A percentile compares a stretch with the other conserved stretches of the same genome.
These are phyloP conservation scores for Nemania bipapillata DNA, from an alignment of 2,329 filamentous ascomycete genomes.

Conservation along the genomic window DNA sequence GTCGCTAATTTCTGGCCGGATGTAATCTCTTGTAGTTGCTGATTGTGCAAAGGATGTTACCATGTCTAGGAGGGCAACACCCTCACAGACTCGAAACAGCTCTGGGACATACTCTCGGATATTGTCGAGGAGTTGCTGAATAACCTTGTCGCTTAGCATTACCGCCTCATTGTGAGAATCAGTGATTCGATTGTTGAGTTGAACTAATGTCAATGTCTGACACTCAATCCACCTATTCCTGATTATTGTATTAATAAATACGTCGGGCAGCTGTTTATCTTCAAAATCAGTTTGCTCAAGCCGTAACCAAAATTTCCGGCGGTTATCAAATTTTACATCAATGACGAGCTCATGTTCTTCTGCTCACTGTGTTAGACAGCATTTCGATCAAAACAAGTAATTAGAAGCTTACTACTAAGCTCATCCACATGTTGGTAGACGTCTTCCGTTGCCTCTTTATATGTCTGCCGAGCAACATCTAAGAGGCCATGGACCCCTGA, in stretches of 20 bases:
- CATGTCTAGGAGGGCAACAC: constrained; percentile 89
- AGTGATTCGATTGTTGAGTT: constrained; percentile 79
- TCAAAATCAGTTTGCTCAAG: constrained; percentile 72
- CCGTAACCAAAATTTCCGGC: constrained; percentile 82
- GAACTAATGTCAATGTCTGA: constrained; percentile 84
- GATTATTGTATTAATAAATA: constrained; percentile 80
- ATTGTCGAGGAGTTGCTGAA: constrained; percentile 76
- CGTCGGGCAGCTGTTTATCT: constrained; percentile 66
- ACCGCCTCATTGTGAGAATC: constrained; percentile 87
- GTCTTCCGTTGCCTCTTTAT: constrained; percentile 87
- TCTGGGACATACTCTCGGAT: constrained; percentile 76
- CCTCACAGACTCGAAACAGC: constrained; percentile 86
- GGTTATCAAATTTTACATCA: constrained; percentile 78
- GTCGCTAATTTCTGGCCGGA: constrained; percentile 74
- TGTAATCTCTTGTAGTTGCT: constrained; percentile 69
- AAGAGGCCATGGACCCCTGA: constrained; percentile 85
- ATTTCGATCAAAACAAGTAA: neutral
- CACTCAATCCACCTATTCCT: constrained; percentile 85
- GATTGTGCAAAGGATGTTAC: constrained; percentile 79
- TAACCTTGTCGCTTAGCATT: constrained; percentile 79
- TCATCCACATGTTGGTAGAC: constrained; percentile 75
- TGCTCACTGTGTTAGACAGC: constrained; percentile 45
- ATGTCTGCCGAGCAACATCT: constrained; percentile 87
- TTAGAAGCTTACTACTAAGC: constrained; percentile 66
- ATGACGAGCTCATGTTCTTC: constrained; percentile 68